Evolutionary conservation across 106 monocot species (phyloP).

Genomic region (Alisma plantagoaquatica): DNA sequence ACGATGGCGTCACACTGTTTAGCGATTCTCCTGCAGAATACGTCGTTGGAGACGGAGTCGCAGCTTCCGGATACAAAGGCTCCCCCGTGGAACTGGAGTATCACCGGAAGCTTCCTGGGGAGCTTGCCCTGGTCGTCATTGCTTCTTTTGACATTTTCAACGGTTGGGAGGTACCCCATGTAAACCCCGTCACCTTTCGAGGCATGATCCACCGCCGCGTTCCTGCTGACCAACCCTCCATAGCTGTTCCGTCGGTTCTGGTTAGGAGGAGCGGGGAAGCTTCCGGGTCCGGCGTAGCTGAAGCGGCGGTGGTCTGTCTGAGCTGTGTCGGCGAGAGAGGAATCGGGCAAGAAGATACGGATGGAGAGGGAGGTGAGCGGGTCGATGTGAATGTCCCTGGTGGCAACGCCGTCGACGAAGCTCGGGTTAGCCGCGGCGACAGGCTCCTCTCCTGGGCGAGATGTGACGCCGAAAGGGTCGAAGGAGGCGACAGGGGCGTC

Average conservation of each 20-base stretch:
- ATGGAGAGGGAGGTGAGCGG: slow-evolving; percentile 80
- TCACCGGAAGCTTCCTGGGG: slow-evolving; percentile 44
- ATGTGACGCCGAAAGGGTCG: slow-evolving; percentile 36
- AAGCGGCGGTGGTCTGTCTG: background rate
- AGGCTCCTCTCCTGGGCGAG: slow-evolving; percentile 54
- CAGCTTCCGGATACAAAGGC: slow-evolving; percentile 68
- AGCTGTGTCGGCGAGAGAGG: slow-evolving; percentile 2
- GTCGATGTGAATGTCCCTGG: slow-evolving; percentile 91
- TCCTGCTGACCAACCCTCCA: background rate
- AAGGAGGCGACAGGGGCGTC: background rate
- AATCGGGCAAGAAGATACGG: slow-evolving; percentile 88
- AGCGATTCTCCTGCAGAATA: slow-evolving; percentile 80
- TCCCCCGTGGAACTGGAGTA: slow-evolving; percentile 90
- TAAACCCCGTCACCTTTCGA: slow-evolving; percentile 15
- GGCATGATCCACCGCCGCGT: background rate
- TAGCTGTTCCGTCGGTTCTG: slow-evolving; percentile 30
- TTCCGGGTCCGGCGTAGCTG: background rate
- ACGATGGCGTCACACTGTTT: slow-evolving; percentile 69
- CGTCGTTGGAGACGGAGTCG: slow-evolving; percentile 62
- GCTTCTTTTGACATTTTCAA: background rate
- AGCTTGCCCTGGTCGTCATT: slow-evolving; percentile 19
- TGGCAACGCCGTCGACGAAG: slow-evolving; percentile 62
- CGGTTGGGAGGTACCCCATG: slow-evolving; percentile 52
- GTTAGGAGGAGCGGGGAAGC: slow-evolving; percentile 4
- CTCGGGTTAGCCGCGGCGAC: slow-evolving; percentile 38